Evolutionary conservation across 768 basidiomycete genomes (phyloP).

Genomic region (Pulveroboletus sp.): DNA sequence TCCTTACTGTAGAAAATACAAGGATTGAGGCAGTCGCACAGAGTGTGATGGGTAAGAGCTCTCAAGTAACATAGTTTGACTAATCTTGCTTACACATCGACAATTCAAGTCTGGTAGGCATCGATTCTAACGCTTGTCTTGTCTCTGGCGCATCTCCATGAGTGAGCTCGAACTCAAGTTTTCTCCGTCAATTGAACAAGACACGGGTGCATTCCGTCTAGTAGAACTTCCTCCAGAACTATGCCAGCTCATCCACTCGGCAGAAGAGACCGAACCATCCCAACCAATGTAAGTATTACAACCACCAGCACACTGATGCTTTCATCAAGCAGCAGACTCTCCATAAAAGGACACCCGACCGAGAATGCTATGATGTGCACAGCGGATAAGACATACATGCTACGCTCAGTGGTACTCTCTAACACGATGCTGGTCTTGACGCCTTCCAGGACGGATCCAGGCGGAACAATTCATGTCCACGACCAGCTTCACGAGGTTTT

Average conservation of each 20-base stretch:
- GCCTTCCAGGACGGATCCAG: conserved; percentile 33
- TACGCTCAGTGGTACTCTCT: conserved; percentile 85
- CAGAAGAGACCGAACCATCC: conserved; percentile 31
- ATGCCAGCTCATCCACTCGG: conserved; percentile 54
- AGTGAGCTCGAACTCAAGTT: conserved; percentile 42
- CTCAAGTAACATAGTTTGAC: no score
- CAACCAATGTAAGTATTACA: conserved; percentile 25
- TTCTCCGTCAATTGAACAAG: conserved; percentile 42
- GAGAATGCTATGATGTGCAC: conserved; percentile 95
- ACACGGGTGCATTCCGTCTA: conserved; percentile 58
- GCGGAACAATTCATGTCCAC: conserved; percentile 58
- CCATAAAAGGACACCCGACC: conserved; percentile 73
- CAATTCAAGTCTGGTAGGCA: no score
- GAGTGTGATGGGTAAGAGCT: no score
- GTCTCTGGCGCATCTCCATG: conserved; percentile 11
- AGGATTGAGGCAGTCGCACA: no score
- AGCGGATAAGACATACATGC: conserved; percentile 65
- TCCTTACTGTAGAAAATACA: no score
- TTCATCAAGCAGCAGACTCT: conserved; percentile 40
- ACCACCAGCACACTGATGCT: background rate
- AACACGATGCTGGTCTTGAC: conserved; percentile 81
- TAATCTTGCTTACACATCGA: no score
- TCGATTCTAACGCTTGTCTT: no score
- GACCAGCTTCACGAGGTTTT: conserved; percentile 81
- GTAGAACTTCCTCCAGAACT: conserved; percentile 73